Evolutionary conservation across 768 basidiomycete genomes (phyloP).

Genomic region (Leccinum boreale): DNA sequence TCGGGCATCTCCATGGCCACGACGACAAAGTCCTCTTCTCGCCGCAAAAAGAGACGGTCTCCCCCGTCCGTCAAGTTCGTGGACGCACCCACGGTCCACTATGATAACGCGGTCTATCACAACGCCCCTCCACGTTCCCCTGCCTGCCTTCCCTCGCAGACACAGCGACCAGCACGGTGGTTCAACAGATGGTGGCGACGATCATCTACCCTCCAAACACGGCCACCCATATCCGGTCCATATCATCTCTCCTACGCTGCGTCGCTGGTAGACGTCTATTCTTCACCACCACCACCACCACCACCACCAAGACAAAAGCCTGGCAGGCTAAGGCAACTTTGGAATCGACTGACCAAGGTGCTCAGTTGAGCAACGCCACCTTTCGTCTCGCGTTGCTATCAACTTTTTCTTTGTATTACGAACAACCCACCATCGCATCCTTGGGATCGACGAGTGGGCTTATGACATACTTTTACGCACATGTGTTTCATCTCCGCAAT

Average conservation of each 20-base stretch:
- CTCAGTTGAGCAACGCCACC: constrained; percentile 11
- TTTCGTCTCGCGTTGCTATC: background rate
- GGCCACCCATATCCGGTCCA: constrained; percentile 32
- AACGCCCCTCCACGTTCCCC: constrained; percentile 13
- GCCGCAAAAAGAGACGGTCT: constrained; percentile 31
- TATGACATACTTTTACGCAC: background rate
- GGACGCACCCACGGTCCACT: constrained; percentile 60
- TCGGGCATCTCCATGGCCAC: constrained; percentile 45
- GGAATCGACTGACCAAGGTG: constrained; percentile 22
- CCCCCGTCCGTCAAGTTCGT: constrained; percentile 65
- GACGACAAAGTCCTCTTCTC: constrained; percentile 21
- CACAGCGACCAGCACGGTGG: constrained; percentile 16
- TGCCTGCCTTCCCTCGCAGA: constrained; percentile 12
- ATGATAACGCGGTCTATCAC: constrained; percentile 23
- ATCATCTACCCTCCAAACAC: constrained; percentile 14
- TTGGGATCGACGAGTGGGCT: background rate
- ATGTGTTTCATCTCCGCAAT: constrained; percentile 15
- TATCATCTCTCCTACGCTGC: constrained; percentile 29
- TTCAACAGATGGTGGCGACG: constrained; percentile 29
- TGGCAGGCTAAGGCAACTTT: constrained; percentile 28
- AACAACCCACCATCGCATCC: background rate
- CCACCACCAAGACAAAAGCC: constrained; percentile 11
- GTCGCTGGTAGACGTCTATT: constrained; percentile 30
- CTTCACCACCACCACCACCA: constrained; percentile 1
- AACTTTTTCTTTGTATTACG: background rate